These are phyloP conservation scores for Fraxinus ornus DNA, from an alignment of 305 asterid genomes.

Conservation along the genomic window DNA sequence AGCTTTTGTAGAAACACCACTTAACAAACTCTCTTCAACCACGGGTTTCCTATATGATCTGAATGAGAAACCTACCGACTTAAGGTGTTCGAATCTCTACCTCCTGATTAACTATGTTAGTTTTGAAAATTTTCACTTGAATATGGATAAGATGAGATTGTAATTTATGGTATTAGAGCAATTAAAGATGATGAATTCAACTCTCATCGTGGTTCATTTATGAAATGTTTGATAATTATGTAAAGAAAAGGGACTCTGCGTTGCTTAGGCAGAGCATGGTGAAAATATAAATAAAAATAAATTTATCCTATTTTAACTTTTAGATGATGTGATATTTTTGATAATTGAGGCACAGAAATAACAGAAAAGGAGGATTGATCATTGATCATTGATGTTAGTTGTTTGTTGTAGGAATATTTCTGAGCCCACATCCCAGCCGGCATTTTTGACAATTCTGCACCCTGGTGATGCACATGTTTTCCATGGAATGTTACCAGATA, in stretches of 20 bases:
- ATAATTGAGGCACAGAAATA: neutral
- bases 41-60: conserved; percentile 31
- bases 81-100: conserved; percentile 17
- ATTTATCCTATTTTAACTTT: neutral
- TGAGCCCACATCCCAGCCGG: conserved; percentile 14
- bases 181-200: neutral
- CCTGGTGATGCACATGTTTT: conserved; percentile 26
- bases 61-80: conserved; percentile 18
- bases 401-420: conserved; percentile 29
- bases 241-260: neutral
- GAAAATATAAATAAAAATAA: neutral
- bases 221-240: neutral
- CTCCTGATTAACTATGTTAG: neutral
- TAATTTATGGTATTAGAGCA: neutral
- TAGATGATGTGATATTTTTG: neutral
- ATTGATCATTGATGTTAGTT: neutral
- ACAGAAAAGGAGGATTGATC: neutral
- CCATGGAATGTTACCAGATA: conserved; percentile 22
- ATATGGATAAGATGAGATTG: neutral
- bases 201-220: neutral
- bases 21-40: conserved; percentile 19
- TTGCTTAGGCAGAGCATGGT: neutral
- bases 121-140: neutral
- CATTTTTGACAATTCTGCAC: conserved; percentile 28
- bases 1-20: conserved; percentile 19